phyloP scores from a whole-genome alignment of 108 stramenopile genomes.

The Cyclotella cryptica region DNA sequence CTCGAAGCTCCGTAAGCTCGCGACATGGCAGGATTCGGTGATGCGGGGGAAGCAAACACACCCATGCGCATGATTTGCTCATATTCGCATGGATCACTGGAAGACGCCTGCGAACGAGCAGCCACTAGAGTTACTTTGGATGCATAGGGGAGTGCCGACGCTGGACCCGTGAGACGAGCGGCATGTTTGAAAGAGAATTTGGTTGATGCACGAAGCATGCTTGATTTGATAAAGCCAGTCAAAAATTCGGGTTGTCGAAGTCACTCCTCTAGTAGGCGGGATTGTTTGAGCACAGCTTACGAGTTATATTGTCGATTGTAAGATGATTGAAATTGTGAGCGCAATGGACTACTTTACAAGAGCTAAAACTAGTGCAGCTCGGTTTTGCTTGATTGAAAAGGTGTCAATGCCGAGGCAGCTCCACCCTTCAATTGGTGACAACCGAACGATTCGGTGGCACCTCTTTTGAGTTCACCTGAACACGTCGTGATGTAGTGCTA shows the following conservation, averaged over 20 bases:
- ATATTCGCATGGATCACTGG: conserved; percentile 6
- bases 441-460: too few species aligned
- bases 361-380: not conserved
- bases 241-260: not conserved
- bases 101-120: not conserved
- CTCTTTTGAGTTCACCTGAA: too few species aligned
- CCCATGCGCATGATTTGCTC: conserved; percentile 22
- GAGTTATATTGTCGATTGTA: too few species aligned
- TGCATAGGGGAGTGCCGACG: not conserved
- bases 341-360: too few species aligned
- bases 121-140: not conserved
- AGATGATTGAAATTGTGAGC: not conserved
- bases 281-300: not conserved
- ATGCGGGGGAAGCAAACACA: not conserved
- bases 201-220: conserved; percentile 1
- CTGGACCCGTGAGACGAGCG: not conserved
- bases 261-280: not conserved
- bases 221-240: not conserved
- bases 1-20: conserved; percentile 4
- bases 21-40: not conserved
- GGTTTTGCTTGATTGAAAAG: conserved; percentile 1
- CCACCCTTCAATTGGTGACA: too few species aligned
- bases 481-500: too few species aligned
- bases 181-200: not conserved
- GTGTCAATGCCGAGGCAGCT: not conserved